A percentile compares a stretch with the other conserved stretches of the same genome.
phyloP scores from a whole-genome alignment of 2,329 filamentous ascomycete species.

The Arachnomyces sp. region DNA sequence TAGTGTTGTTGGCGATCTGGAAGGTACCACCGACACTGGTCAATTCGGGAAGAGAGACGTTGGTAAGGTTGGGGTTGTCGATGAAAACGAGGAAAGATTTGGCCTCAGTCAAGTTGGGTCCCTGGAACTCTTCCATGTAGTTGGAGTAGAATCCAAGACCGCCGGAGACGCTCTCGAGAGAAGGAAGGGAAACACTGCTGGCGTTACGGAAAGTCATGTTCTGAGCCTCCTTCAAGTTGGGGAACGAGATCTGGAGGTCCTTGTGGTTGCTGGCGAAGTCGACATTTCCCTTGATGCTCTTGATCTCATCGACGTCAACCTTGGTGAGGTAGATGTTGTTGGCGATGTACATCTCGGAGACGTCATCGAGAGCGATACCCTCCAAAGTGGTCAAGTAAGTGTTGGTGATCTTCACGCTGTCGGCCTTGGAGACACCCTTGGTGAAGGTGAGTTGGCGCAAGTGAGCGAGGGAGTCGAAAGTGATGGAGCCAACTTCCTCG shows the following conservation, averaged over 20 bases:
- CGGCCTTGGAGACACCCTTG: conserved; percentile 58
- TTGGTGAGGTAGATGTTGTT: conserved; percentile 77
- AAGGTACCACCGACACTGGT: conserved; percentile 67
- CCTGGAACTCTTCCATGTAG: conserved; percentile 38
- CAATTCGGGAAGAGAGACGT: conserved; percentile 67
- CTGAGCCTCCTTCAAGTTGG: conserved; percentile 67
- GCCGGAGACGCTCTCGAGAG: conserved; percentile 63
- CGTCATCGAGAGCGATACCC: conserved; percentile 70
- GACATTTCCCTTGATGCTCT: conserved; percentile 62
- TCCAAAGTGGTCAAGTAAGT: conserved; percentile 71
- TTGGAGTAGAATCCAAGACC: conserved; percentile 80
- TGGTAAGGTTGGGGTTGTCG: conserved; percentile 51
- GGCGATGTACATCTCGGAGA: conserved; percentile 68
- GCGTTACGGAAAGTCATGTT: conserved; percentile 80
- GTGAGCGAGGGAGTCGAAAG: conserved; percentile 62
- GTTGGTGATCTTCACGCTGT: conserved; percentile 68
- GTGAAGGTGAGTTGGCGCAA: conserved; percentile 53
- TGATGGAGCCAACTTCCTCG: conserved; percentile 55
- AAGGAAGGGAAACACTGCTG: conserved; percentile 63
- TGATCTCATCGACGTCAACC: conserved; percentile 65
- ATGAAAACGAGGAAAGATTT: conserved; percentile 47
- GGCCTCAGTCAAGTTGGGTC: conserved; percentile 39
- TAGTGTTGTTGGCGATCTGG: conserved; percentile 84
- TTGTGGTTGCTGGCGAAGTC: conserved; percentile 73
- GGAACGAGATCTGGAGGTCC: conserved; percentile 62